Evolutionary conservation across 2,329 filamentous ascomycete species (phyloP).

Genomic region (Fusarium sp.): DNA sequence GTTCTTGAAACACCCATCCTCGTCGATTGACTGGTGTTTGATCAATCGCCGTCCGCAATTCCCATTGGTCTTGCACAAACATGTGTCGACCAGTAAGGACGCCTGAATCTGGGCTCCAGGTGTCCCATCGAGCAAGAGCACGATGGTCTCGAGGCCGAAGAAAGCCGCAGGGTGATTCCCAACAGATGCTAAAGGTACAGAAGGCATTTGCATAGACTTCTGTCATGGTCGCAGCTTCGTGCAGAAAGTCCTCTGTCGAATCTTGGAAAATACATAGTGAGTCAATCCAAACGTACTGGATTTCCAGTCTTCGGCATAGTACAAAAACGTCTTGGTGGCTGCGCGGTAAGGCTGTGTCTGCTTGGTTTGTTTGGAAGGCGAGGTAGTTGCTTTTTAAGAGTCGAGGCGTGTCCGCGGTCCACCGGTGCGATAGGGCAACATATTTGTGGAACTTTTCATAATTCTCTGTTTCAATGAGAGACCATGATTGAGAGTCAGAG

Average conservation of each 20-base stretch:
- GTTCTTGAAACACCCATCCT: slow-evolving; percentile 14
- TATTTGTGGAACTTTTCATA: neutral
- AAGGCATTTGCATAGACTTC: slow-evolving; percentile 5
- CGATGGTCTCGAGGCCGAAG: neutral
- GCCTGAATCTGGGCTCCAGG: rapidly evolving
- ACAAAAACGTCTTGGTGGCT: neutral
- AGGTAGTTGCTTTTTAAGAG: rapidly evolving
- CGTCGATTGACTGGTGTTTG: neutral
- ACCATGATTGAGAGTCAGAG: neutral
- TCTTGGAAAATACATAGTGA: slow-evolving; percentile 13
- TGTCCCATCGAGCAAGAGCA: neutral
- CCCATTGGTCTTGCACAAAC: neutral
- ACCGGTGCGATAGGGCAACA: neutral
- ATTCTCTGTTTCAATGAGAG: neutral
- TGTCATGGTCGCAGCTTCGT: neutral
- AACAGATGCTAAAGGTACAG: slow-evolving; percentile 3
- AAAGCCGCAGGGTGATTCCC: neutral
- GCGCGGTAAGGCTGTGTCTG: neutral
- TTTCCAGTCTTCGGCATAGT: neutral
- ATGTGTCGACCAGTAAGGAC: neutral
- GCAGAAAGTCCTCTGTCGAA: neutral
- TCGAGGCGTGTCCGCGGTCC: neutral
- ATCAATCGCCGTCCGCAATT: neutral
- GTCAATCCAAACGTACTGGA: neutral
- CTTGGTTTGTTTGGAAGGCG: neutral